Evolutionary conservation across 495 filamentous ascomycete species (phyloP), one percentile per base, ranked within the genome.

Genomic region (Aspergillus sclerotioniger): DNA sequence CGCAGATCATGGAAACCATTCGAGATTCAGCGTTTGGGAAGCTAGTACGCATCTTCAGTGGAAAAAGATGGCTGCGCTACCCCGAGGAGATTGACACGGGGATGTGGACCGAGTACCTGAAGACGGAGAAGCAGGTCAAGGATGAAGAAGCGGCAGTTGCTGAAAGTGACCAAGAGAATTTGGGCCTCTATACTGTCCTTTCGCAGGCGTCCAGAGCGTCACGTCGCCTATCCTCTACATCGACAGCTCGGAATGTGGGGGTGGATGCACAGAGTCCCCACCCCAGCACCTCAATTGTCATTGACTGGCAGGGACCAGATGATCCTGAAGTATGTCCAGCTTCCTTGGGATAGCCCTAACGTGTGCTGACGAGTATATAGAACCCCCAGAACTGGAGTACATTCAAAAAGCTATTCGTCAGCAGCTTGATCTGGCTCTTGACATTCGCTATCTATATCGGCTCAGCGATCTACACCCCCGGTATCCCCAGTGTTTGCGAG

Each of bases 351-450:
- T 9, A 52, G n/a, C 5, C 16, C 45, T 48, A 32, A 35, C 33
- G 28, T 13, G n/a, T 3, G 9, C 54, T 50, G 6, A 50, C 21
- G 19, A 17, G 12, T 25, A 28, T 9, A 17, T 44, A 70, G 65
- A 83, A 83, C 48, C 81, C 81, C 0, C 74, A 81, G 49, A 81
- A 81, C 50, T 83, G 81, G 81, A 73, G 65, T 1, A 58, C 49
- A 10, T 39, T 10, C 0, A 67, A 67, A 29, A 68, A 67, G 35
- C 15, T 51, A 3, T 51, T 65, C 6, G 57, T 70, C 28, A 61
- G 59, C 35, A 46, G 43, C 7, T 17, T 64, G 3, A 66, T 71
- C 16, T 69, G 67, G 48, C 44, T 73, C 6, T 58, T 65, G 33
- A 76, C 70, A 3, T 69, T 70, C 44, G 48, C 67, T 4, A 62